Conservation (phyloP, 2,329 filamentous ascomycete genomes). For the Fusarium xylarioides region DNA sequence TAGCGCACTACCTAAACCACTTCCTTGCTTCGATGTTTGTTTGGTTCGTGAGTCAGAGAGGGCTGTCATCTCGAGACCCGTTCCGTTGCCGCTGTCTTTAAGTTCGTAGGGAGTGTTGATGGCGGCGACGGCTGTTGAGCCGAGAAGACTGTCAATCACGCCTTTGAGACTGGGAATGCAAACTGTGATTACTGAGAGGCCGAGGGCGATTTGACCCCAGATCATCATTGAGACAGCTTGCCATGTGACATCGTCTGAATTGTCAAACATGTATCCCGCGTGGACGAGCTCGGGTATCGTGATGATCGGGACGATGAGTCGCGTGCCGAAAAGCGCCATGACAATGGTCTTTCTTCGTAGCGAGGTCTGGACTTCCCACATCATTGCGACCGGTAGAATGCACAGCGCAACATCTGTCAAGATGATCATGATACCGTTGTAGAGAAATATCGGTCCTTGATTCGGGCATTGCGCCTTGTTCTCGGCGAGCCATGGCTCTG, state of each 20-base stretch:
- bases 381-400: slow-evolving; percentile 33
- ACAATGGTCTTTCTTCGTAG: slow-evolving; percentile 29
- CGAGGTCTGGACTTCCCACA: slow-evolving; percentile 39
- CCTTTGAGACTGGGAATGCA: slow-evolving; percentile 39
- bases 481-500: slow-evolving; percentile 24
- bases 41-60: slow-evolving; percentile 11
- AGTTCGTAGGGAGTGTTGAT: slow-evolving; percentile 36
- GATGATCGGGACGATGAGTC: slow-evolving; percentile 33
- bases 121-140: slow-evolving; percentile 28
- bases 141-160: slow-evolving; percentile 36
- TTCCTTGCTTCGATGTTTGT: slow-evolving; percentile 9
- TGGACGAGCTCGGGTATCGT: slow-evolving; percentile 30
- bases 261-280: slow-evolving; percentile 22
- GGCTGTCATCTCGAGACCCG: slow-evolving; percentile 29
- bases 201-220: slow-evolving; percentile 35
- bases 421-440: slow-evolving; percentile 30
- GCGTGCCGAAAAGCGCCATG: slow-evolving; percentile 32
- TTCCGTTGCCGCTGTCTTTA: slow-evolving; percentile 27
- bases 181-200: slow-evolving; percentile 35
- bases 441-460: slow-evolving; percentile 23
- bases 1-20: not conserved
- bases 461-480: slow-evolving; percentile 16
- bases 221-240: slow-evolving; percentile 21
- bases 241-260: slow-evolving; percentile 30
- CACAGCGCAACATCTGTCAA: slow-evolving; percentile 30